Percentiles rank a stretch among this genome's conserved stretches.
Evolutionary conservation across 2,329 filamentous ascomycete species (phyloP).

Genomic region (Colletotrichum endophyticum): DNA sequence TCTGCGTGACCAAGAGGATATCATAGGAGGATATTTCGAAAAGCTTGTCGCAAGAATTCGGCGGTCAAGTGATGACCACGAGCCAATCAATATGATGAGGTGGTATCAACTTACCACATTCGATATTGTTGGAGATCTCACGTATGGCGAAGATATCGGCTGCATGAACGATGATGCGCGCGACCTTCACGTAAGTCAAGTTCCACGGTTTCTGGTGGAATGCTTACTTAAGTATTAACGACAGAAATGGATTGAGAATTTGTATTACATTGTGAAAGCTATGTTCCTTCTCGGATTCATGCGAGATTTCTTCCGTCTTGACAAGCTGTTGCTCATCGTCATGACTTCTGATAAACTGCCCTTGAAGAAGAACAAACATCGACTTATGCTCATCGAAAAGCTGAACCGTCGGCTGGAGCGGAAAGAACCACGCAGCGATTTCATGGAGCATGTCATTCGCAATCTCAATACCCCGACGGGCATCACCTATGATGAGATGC

Average conservation of each 20-base stretch:
- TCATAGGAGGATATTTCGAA: slow-evolving; percentile 29
- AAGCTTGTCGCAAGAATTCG: slow-evolving; percentile 23
- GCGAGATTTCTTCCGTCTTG: not conserved
- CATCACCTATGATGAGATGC: not conserved
- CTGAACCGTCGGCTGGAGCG: not conserved
- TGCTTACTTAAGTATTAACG: not conserved
- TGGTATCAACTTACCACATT: slow-evolving; percentile 11
- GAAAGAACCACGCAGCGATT: not conserved
- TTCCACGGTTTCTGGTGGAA: not conserved
- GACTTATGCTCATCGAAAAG: not conserved
- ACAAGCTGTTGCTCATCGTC: not conserved
- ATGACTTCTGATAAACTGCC: slow-evolving; percentile 1
- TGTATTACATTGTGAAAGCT: slow-evolving; percentile 1
- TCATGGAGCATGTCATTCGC: not conserved
- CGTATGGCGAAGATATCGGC: slow-evolving; percentile 20
- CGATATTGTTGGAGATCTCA: slow-evolving; percentile 21
- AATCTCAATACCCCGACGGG: not conserved
- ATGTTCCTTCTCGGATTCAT: slow-evolving; percentile 3
- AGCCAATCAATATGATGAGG: slow-evolving; percentile 22
- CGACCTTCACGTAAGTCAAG: slow-evolving; percentile 4
- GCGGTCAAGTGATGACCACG: not conserved
- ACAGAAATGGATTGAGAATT: slow-evolving; percentile 1
- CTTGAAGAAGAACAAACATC: not conserved
- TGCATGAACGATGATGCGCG: slow-evolving; percentile 13
- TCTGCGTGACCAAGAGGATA: slow-evolving; percentile 31